A percentile compares a stretch with the other conserved stretches of the same genome.
Evolutionary conservation across 305 asterid species (phyloP).

Genomic region (Fraxinus latifolia): DNA sequence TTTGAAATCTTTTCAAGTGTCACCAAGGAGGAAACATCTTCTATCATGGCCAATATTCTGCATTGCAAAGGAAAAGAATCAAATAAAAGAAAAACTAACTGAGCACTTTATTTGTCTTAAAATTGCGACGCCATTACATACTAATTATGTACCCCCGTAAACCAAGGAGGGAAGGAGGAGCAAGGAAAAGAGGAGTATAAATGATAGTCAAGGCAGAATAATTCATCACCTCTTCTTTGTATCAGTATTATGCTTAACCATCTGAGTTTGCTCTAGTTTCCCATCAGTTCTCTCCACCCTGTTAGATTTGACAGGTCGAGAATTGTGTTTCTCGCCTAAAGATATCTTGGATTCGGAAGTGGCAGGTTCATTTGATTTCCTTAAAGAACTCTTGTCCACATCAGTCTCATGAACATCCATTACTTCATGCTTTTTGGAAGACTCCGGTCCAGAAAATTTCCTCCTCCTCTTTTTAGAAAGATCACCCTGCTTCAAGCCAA

Average conservation of each 20-base stretch:
- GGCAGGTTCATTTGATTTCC: constrained; percentile 28
- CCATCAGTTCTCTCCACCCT: constrained; percentile 17
- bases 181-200: background rate
- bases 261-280: constrained; percentile 34
- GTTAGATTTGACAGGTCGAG: constrained; percentile 33
- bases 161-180: background rate
- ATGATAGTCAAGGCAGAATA: background rate
- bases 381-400: constrained; percentile 30
- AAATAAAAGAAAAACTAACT: constrained; percentile 2
- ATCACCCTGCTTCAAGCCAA: constrained; percentile 32
- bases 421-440: constrained; percentile 42
- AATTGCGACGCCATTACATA: background rate
- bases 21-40: constrained; percentile 52
- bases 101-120: constrained; percentile 4
- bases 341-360: constrained; percentile 32
- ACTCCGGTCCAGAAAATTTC: constrained; percentile 25
- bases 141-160: background rate
- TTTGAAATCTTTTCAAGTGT: constrained; percentile 40
- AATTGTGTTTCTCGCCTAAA: constrained; percentile 38
- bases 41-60: constrained; percentile 57
- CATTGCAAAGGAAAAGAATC: constrained; percentile 19
- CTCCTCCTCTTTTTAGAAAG: constrained; percentile 38
- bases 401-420: constrained; percentile 2
- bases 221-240: constrained; percentile 56
- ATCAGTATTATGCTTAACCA: constrained; percentile 48